Conservation (phyloP, 1,139 yeast genomes). For the Eremothecium sinecaudum region DNA sequence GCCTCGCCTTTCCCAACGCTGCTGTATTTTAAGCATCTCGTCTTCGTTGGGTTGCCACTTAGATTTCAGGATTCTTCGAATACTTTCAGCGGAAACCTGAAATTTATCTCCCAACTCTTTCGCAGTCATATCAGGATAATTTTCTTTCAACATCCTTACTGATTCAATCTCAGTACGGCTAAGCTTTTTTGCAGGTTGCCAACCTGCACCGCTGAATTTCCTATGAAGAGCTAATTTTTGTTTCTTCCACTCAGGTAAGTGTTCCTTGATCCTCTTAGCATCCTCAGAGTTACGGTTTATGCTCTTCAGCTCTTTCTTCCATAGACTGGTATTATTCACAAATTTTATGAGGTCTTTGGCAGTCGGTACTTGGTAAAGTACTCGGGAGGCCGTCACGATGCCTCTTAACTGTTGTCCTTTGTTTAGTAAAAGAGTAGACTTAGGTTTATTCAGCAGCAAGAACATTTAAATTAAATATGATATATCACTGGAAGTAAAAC, state of each 20-base stretch:
- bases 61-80: conserved; percentile 68
- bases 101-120: conserved; percentile 56
- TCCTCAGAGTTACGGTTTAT: background rate
- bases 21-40: conserved; percentile 35
- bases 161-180: conserved; percentile 65
- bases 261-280: conserved; percentile 7
- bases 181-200: conserved; percentile 65
- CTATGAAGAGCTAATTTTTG: conserved; percentile 53
- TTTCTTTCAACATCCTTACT: conserved; percentile 46
- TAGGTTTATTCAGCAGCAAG: no score
- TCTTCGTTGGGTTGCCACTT: conserved; percentile 65
- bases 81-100: conserved; percentile 71
- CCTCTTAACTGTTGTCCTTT: no score
- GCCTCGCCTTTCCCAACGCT: conserved; percentile 45
- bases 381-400: background rate
- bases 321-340: conserved; percentile 1
- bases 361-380: background rate
- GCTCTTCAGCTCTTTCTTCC: background rate
- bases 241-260: conserved; percentile 55
- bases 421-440: no score
- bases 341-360: conserved; percentile 1
- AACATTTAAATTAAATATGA: no score
- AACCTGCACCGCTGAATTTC: conserved; percentile 46
- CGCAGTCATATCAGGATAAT: conserved; percentile 51
- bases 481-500: no score